Evolutionary conservation across 257 asterid genomes (phyloP).

Genomic region (Solanum lycopersicoides): DNA sequence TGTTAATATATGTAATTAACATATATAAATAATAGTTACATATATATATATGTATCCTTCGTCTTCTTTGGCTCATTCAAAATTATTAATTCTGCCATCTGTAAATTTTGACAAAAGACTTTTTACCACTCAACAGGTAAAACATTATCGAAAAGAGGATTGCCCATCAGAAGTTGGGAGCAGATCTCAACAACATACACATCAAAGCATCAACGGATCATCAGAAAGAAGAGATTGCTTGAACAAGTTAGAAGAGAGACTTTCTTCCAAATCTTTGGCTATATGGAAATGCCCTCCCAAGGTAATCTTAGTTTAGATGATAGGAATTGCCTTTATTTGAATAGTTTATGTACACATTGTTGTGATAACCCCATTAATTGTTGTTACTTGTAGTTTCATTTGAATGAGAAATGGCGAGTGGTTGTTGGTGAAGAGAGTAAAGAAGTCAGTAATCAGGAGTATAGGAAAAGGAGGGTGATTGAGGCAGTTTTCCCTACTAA

Average conservation of each 20-base stretch:
- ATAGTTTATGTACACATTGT: background rate
- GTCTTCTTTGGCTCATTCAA: no score
- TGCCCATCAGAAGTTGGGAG: no score
- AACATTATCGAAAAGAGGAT: no score
- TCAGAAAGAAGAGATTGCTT: background rate
- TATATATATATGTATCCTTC: no score
- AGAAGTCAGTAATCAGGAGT: conserved; percentile 14
- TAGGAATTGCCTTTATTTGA: no score
- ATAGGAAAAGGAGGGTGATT: conserved; percentile 2
- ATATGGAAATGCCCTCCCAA: conserved; percentile 18
- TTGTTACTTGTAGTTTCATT: conserved; percentile 12
- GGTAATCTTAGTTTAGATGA: conserved; percentile 1
- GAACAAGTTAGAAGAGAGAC: background rate
- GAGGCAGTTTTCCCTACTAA: background rate
- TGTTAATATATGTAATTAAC: no score
- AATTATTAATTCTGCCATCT: no score
- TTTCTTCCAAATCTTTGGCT: conserved; percentile 1
- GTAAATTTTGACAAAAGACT: no score
- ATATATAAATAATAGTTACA: no score
- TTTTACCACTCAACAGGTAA: no score
- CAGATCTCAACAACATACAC: no score
- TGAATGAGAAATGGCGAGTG: conserved; percentile 16
- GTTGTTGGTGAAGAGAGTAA: conserved; percentile 47
- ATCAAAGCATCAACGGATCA: no score
- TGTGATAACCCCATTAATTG: background rate